Base-by-base conservation (phyloP, 768 basidiomycete genomes). In the Amanita rimosa region DNA sequence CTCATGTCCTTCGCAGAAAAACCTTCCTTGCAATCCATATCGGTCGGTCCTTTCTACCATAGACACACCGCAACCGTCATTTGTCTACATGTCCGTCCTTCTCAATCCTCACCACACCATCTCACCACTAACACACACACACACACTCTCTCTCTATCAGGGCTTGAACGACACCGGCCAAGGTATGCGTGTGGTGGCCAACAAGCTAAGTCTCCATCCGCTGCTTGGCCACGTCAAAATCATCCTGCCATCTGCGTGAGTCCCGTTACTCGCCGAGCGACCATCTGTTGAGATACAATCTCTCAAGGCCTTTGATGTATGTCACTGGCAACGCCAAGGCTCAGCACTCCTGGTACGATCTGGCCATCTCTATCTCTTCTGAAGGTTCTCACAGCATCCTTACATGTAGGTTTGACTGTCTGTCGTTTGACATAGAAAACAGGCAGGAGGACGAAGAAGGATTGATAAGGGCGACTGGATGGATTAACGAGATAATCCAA, bases 171-270 rank as follows among this genome's bases (percentile, higher is more conserved):
- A 78, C 51, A 60, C 67, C 45, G 77, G 76, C 5, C 56, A 64
- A 37, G 79, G 81, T 13, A 81, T 79, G 81, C 57, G 69, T 39
- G 69, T 71, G 0, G 70, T 78, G 19, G 78, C 76, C 6, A 60
- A 71, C 35, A 65, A 68, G 60, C 62, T 83, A 31, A 67, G 67
- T 47, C 42, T 57, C 2, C 56, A 55, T 1, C 54, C 63, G 6
- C 64, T 60, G 3, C 65, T 84, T 27, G 67, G 70, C 5, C 75
- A 84, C 54, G 63, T 85, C 53, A 84, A 85, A 62, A 86, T 79
- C 74, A 65, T 87, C 35, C 65, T 87, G 16, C 83, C 82, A 16
- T 73, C 78, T 52, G 77, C 79, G 61, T 76, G 44, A 53, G 58
- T 36, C 34, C 14, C 17, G 39, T 44, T 33, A 21, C 8, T 65